Evolutionary conservation across 352 stramenopile genomes (phyloP), one percentile per base, ranked within the genome.

Genomic region (Pythium guiyangense): DNA sequence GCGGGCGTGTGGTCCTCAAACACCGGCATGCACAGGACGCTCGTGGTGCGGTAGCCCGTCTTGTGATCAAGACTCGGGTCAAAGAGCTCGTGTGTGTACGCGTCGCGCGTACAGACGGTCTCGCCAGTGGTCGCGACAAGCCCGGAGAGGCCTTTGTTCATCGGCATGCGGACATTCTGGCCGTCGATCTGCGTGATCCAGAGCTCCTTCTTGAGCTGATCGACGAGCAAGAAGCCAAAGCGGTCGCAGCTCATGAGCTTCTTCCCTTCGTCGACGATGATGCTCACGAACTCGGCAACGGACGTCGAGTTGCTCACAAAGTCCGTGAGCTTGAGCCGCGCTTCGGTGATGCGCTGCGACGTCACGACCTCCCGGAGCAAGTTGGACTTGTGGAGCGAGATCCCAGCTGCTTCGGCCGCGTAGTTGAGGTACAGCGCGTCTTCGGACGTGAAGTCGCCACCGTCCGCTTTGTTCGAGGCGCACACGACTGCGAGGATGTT

Each of bases 201-300:
- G 46, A 90, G 70, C 53, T 90, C 79, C 44, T 87, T 79, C 50
- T 90, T 90, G 58, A 90, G 77, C 45, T 90, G 79, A 29, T 90
- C 79, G 15, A 87, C 80, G 44, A 90, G 76, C 20, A 90, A 45
- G 25, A 90, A 64, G 0, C 79, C 79, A 44, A 90, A 90, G 49
- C 79, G 79, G 49, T 87, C 79, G 47, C 79, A 90, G 6, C 76
- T 70, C 77, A 90, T 90, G 47, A 90, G 79, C 10, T 84, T 70
- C 42, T 90, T 86, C 26, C 79, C 79, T n/a, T 84, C 63, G 15
- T 83, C 72, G 73, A 88, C 85, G 22, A 90, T 74, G 49, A 90
- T 60, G 26, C 86, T 67, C 44, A 84, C 79, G 29, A 90, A 86
- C 37, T 67, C 63, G 14, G 82, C 74, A 39, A 90, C 81, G 51